Evolutionary conservation across 441 rosid genomes (phyloP).

Genomic region (Capsella rubella): DNA sequence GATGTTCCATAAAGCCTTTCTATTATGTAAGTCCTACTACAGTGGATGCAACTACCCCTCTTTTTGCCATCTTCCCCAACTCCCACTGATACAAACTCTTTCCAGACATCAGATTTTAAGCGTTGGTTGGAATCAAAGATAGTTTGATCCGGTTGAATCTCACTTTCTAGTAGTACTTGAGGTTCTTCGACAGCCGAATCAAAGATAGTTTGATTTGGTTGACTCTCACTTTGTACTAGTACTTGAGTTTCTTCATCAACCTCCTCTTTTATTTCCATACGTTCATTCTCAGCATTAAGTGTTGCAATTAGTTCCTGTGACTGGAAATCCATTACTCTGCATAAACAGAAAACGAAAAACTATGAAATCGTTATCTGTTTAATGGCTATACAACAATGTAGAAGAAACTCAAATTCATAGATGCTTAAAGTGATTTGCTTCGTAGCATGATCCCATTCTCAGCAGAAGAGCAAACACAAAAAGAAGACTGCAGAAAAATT

Average conservation of each 20-base stretch:
- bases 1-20: neutral
- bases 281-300: slow-evolving; percentile 8
- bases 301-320: neutral
- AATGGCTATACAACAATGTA: too few relatives aligned
- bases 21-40: neutral
- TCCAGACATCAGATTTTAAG: neutral
- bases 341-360: neutral
- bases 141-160: neutral
- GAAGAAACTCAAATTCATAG: too few relatives aligned
- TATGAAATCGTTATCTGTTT: too few relatives aligned
- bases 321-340: slow-evolving; percentile 6
- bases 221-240: neutral
- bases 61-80: neutral
- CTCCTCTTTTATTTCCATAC: neutral
- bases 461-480: too few relatives aligned
- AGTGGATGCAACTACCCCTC: slow-evolving; percentile 8
- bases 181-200: neutral
- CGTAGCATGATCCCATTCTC: too few relatives aligned
- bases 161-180: neutral
- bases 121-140: neutral
- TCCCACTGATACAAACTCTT: slow-evolving; percentile 3
- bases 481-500: too few relatives aligned
- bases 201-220: neutral
- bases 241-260: neutral
- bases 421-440: too few relatives aligned